Base-by-base conservation (phyloP, 768 basidiomycete species). In the Boletus coccyginus region DNA sequence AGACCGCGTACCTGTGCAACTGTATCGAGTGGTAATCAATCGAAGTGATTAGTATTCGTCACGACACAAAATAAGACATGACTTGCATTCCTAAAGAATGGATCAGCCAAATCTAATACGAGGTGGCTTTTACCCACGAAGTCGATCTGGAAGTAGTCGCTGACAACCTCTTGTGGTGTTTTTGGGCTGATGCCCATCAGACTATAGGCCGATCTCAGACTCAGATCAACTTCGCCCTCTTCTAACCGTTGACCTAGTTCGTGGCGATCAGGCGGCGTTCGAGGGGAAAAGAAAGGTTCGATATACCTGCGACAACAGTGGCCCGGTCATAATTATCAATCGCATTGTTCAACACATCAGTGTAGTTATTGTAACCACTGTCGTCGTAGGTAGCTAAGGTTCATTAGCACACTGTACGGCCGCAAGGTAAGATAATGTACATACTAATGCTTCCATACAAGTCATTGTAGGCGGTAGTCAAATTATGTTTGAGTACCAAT, bases 121-220 rank as follows among this genome's bases (percentile, higher is more conserved):
- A 5, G n/a, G n/a, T 2, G 8, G 8, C 5, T 12, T 27, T 24
- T 27, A 21, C 71, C 27, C 45, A 72, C 71, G 56, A 61, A 75
- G 61, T 78, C 69, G 50, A 81, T 78, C 57, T 78, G 70, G 54
- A 74, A 85, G 62, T 88, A 88, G 65, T 87, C 84, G 4, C 81
- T 73, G 12, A 76, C 86, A 53, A 68, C 69, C 35, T 78, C 79
- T 57, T 81, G 77, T 4, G 75, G 71, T 7, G 76, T 77, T 52
- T 66, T 66, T 2, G 81, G 75, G 47, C 75, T 79, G 17, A 74
- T 70, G 19, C 81, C 81, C 43, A 77, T 70, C 14, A 86, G 61
- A 7, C 77, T 71, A 60, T 85, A 87, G 1, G 80, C 86, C 7
- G 79, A 77, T 31, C 79, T 72, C 19, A 80, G 75, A 42, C 80